phyloP scores from a whole-genome alignment of 805 yeast genomes.

The Pichia gijzeniarum region DNA sequence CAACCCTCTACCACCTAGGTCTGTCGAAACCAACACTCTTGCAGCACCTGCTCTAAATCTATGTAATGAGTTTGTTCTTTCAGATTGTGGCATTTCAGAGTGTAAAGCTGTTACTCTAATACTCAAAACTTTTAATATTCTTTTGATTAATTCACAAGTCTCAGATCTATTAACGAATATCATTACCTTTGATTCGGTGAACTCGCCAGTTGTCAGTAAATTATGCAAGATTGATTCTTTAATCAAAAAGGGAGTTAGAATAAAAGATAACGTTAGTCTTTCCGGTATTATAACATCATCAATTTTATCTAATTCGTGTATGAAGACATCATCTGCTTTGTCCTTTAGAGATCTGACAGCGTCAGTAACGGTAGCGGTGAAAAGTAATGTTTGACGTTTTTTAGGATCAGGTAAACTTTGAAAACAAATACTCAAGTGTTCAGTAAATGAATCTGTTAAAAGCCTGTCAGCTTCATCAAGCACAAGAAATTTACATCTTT shows the following conservation, averaged over 20 bases:
- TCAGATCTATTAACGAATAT: constrained; percentile 87
- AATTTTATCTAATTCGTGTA: constrained; percentile 69
- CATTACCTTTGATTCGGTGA: constrained; percentile 62
- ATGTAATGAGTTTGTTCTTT: constrained; percentile 85
- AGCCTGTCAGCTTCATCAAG: constrained; percentile 95
- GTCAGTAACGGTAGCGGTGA: constrained; percentile 95
- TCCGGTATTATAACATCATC: constrained; percentile 79
- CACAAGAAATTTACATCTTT: constrained; percentile 73
- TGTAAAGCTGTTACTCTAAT: constrained; percentile 85
- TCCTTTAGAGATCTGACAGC: constrained; percentile 78
- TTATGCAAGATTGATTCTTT: constrained; percentile 83
- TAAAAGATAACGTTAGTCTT: constrained; percentile 56
- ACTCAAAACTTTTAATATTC: constrained; percentile 67
- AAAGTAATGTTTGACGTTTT: constrained; percentile 78
- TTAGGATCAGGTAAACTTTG: constrained; percentile 62
- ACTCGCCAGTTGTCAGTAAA: constrained; percentile 55
- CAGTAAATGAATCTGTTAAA: constrained; percentile 75
- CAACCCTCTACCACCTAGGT: constrained; percentile 86
- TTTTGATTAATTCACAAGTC: constrained; percentile 81
- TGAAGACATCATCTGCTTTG: constrained; percentile 50
- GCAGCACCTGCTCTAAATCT: constrained; percentile 95
- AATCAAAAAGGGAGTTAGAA: constrained; percentile 80
- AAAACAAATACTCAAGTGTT: constrained; percentile 70
- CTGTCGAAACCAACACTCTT: constrained; percentile 87
- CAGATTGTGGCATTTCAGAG: constrained; percentile 90